Percentiles rank a stretch among this genome's conserved stretches.
Evolutionary conservation across 2,329 filamentous ascomycete genomes (phyloP).

Genomic region (Didymella keratinophila): DNA sequence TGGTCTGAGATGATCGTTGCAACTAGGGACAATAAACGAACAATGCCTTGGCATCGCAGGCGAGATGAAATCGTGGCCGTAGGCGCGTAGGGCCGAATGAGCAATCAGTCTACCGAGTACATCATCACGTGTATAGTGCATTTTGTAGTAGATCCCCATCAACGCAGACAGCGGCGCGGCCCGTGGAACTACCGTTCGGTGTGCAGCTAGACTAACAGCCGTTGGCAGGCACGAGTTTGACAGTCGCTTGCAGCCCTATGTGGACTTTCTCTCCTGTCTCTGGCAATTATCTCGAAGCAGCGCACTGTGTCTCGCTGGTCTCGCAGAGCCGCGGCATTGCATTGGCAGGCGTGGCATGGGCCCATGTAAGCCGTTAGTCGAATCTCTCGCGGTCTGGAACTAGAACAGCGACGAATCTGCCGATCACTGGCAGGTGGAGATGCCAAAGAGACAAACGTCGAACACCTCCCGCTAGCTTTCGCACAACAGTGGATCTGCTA

Average conservation of each 20-base stretch:
- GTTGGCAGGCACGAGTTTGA: constrained; percentile 7
- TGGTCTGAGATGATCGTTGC: not conserved
- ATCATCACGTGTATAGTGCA: constrained; percentile 3
- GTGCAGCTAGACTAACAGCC: constrained; percentile 15
- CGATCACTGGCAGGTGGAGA: constrained; percentile 13
- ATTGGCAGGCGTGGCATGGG: constrained; percentile 9
- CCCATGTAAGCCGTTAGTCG: constrained; percentile 5
- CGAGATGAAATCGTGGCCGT: constrained; percentile 1
- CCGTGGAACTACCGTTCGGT: constrained; percentile 13
- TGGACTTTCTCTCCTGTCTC: not conserved
- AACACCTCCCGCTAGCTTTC: not conserved
- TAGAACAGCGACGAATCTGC: constrained; percentile 5
- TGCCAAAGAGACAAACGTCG: constrained; percentile 3
- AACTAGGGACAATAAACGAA: not conserved
- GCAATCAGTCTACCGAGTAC: not conserved
- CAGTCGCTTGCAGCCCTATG: not conserved
- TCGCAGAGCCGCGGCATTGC: not conserved
- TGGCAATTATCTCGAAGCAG: constrained; percentile 9
- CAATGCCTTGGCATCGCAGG: constrained; percentile 5
- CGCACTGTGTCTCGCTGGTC: constrained; percentile 6
- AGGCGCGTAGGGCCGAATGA: constrained; percentile 14
- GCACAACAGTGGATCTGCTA: not conserved
- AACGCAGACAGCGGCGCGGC: constrained; percentile 28
- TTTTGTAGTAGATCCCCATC: constrained; percentile 4
- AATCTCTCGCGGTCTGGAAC: constrained; percentile 12